Percentiles rank a stretch among this genome's conserved stretches.
Evolutionary conservation across 2,329 filamentous ascomycete genomes (phyloP).

Genomic region (Geosmithia morbida): DNA sequence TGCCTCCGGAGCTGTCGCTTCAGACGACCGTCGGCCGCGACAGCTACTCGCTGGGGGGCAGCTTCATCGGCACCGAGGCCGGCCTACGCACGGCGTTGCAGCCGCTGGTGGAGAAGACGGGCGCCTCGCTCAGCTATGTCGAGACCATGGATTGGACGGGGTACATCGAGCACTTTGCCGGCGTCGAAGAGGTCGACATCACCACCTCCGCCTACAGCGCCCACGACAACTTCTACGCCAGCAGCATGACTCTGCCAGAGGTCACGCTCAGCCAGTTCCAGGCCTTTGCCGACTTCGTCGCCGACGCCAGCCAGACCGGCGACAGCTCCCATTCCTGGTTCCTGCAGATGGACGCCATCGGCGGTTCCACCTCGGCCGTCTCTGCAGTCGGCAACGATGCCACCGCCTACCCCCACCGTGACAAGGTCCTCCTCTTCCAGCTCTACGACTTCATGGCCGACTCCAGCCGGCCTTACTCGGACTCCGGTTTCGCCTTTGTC

Average conservation of each 20-base stretch:
- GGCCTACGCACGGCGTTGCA: not conserved
- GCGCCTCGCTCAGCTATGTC: too few relatives aligned
- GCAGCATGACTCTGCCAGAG: slow-evolving; percentile 6
- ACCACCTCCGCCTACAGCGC: not conserved
- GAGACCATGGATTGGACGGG: not conserved
- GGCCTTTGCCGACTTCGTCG: slow-evolving; percentile 3
- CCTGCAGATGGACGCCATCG: slow-evolving; percentile 13
- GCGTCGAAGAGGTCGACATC: not conserved
- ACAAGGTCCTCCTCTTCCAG: slow-evolving; percentile 34
- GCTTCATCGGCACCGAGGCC: not conserved
- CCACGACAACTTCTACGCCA: slow-evolving; percentile 6
- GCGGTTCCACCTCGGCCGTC: slow-evolving; percentile 20
- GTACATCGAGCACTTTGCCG: not conserved
- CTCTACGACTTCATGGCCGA: slow-evolving; percentile 10
- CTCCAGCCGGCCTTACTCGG: slow-evolving; percentile 7
- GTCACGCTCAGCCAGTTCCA: slow-evolving; percentile 3
- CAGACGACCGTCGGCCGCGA: not conserved
- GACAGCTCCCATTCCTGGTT: slow-evolving; percentile 2
- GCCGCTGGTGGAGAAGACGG: not conserved
- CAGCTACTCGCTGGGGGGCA: not conserved
- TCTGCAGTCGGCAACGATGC: slow-evolving; percentile 9
- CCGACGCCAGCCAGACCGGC: not conserved
- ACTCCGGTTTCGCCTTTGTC: slow-evolving; percentile 19
- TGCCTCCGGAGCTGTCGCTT: not conserved
- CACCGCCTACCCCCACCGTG: slow-evolving; percentile 23